Evolutionary conservation across 73 alveolate genomes (phyloP).

Genomic region (Symbiodinium natans): DNA sequence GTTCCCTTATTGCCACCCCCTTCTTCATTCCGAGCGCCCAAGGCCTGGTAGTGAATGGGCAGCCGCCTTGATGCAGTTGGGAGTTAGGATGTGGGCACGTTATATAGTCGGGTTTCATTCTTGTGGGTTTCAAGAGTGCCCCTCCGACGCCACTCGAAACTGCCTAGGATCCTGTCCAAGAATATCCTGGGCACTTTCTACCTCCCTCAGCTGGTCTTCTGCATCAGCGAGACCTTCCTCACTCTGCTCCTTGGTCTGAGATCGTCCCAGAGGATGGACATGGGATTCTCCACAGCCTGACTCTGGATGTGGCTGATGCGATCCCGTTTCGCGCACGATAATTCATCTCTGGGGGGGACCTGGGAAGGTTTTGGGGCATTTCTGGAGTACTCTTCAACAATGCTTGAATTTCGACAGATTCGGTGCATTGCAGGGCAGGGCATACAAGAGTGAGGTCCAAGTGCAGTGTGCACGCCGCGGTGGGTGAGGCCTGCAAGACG

Average conservation of each 20-base stretch:
- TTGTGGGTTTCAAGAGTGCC: too few relatives aligned
- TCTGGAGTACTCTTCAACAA: background rate
- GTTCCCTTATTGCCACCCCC: too few relatives aligned
- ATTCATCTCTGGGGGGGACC: too few relatives aligned
- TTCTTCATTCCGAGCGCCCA: too few relatives aligned
- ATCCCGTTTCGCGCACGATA: too few relatives aligned
- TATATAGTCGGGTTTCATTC: background rate
- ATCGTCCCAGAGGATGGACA: background rate
- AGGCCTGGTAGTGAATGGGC: conserved; percentile 81
- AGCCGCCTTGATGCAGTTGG: conserved; percentile 22
- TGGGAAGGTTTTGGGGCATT: background rate
- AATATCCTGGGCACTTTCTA: conserved; percentile 81
- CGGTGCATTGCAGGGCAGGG: too few relatives aligned
- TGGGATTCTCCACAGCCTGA: background rate
- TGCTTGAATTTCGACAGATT: too few relatives aligned
- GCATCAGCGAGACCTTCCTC: conserved; percentile 91
- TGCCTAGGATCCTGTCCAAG: conserved; percentile 57
- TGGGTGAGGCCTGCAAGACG: conserved; percentile 94
- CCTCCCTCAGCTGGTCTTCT: conserved; percentile 88
- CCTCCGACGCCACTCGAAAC: too few relatives aligned
- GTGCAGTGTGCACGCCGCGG: conserved; percentile 92
- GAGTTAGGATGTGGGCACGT: background rate
- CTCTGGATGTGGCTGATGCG: too few relatives aligned
- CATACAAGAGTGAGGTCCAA: conserved; percentile 67
- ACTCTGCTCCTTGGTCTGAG: conserved; percentile 34